Evolutionary conservation across 23 red algal genomes (phyloP), one percentile per base, ranked within the genome.

Genomic region (Cyanidioschyzon merolae): DNA sequence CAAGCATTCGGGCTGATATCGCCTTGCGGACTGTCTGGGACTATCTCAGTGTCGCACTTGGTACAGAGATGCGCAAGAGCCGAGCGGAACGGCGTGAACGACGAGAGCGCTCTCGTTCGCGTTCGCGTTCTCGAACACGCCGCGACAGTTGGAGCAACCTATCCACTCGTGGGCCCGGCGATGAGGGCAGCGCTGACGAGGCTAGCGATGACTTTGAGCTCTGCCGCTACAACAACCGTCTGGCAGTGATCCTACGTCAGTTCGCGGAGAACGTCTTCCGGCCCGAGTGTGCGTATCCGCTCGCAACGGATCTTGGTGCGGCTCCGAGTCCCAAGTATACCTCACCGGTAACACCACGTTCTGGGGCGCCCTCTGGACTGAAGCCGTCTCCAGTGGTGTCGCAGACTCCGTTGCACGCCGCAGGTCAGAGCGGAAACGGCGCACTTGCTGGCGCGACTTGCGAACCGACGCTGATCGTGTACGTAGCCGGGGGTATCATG

Each of bases 151-250:
- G 32, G n/a, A 71, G 63, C 63, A 35, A 71, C 32, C n/a, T 35
- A 7, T 25, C 21, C 12, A 32, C 63, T 27, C 21, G 21, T 21
- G 45, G 45, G 7, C 12, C 45, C 45, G 63, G 63, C 29, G 63
- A 71, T 32, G 63, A 71, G 2, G 32, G 3, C 63, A 27, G n/a
- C 30, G 21, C 30, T 32, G 63, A 71, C 3, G 63, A 71, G 29
- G 32, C 63, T 27, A 71, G 63, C 63, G 63, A 71, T 35, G 63
- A 71, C 63, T 71, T 32, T 35, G 63, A 71, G 63, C 63, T 71
- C 63, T 32, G 63, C 29, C 63, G 63, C 12, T 71, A 71, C 29
- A 71, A 35, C 29, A 71, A 71, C 30, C 63, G 63, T 32, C 63
- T 71, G 63, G 63, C 63, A 27, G 63, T 71, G 63, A 71, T 71